Evolutionary conservation across 2,329 filamentous ascomycete species (phyloP).

Genomic region (Exophiala mesophila): DNA sequence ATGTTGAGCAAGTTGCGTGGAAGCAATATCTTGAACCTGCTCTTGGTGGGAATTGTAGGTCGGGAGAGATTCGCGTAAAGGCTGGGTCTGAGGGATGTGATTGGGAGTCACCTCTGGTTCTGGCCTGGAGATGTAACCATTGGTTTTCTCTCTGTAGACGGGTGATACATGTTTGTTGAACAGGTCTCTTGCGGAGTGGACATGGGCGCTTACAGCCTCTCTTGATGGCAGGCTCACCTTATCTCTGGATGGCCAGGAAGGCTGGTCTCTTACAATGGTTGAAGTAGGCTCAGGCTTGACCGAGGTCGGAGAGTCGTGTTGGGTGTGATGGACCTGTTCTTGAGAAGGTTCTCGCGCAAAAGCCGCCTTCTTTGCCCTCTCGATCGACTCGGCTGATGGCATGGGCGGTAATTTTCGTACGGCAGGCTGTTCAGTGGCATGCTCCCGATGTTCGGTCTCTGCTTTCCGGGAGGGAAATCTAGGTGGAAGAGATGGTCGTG

Average conservation of each 20-base stretch:
- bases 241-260: background rate
- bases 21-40: background rate
- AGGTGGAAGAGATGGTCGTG: slow-evolving; percentile 22
- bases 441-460: slow-evolving; percentile 9
- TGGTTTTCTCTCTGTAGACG: background rate
- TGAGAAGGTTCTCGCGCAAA: slow-evolving; percentile 33
- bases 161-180: background rate
- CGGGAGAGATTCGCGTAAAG: no score
- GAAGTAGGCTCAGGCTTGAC: background rate
- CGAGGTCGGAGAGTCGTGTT: slow-evolving; percentile 14
- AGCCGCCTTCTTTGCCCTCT: slow-evolving; percentile 41
- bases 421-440: slow-evolving; percentile 17
- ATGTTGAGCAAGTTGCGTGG: slow-evolving; percentile 2
- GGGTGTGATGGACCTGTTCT: slow-evolving; percentile 16
- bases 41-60: no score
- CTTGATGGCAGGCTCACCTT: background rate
- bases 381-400: slow-evolving; percentile 32
- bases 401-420: slow-evolving; percentile 28
- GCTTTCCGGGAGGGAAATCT: slow-evolving; percentile 21
- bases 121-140: background rate
- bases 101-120: background rate
- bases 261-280: background rate
- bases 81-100: background rate
- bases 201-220: slow-evolving; percentile 6
- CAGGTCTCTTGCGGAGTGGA: background rate